Evolutionary conservation across 306 rosid genomes (phyloP).

Genomic region (Lathyrus sativus): DNA sequence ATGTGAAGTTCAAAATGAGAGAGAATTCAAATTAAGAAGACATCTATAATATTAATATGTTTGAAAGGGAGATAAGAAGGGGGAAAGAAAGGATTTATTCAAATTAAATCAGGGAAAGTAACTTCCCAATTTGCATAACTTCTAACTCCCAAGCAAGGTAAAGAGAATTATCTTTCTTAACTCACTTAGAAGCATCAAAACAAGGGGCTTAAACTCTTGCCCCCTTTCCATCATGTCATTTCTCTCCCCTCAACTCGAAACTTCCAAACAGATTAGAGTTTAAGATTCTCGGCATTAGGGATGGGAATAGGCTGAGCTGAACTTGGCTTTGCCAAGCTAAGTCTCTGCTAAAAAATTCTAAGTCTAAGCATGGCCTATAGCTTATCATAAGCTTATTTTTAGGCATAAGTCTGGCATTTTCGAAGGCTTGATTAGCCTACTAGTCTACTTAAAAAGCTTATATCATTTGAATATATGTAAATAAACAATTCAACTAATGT

Average conservation of each 20-base stretch:
- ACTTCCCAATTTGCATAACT: slow-evolving; percentile 11
- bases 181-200: slow-evolving; percentile 27
- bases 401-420: too few relatives aligned
- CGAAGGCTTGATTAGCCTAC: too few relatives aligned
- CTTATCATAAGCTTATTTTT: too few relatives aligned
- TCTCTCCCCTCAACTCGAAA: background rate
- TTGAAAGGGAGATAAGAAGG: background rate
- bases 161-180: slow-evolving; percentile 16
- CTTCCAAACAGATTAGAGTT: slow-evolving; percentile 24
- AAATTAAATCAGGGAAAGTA: slow-evolving; percentile 26
- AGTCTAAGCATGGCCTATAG: too few relatives aligned
- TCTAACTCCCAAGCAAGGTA: slow-evolving; percentile 13
- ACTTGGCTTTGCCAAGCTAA: too few relatives aligned
- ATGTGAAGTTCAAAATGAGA: slow-evolving; percentile 24
- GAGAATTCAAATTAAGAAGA: slow-evolving; percentile 3
- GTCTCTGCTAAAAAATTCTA: too few relatives aligned
- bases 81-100: background rate
- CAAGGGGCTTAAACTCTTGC: background rate
- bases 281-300: slow-evolving; percentile 23
- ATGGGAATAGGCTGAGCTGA: too few relatives aligned
- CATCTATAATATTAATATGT: background rate
- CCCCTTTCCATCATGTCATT: background rate
- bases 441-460: too few relatives aligned
- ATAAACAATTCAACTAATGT: too few relatives aligned
- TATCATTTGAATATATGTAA: too few relatives aligned